Conservation (phyloP, 306 rosid species). For the Rosa lucieae region DNA sequence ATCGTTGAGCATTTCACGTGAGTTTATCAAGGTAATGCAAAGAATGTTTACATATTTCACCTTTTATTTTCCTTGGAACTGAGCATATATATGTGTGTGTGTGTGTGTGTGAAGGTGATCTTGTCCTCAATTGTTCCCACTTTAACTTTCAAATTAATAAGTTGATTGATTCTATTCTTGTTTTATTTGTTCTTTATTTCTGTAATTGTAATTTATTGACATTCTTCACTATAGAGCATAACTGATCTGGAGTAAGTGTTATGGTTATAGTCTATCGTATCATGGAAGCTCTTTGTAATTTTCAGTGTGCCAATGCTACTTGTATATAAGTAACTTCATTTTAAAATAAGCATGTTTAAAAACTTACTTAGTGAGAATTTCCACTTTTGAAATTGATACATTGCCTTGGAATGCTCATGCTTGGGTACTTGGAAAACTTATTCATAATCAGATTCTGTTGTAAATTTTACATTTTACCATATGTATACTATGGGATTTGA, state of each 20-base stretch:
- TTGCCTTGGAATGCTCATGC: neutral
- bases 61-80: neutral
- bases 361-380: neutral
- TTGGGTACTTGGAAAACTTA: neutral
- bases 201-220: too few species aligned
- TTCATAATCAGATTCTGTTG: neutral
- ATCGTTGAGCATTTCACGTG: slow-evolving; percentile 56
- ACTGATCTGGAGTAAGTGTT: neutral
- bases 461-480: neutral
- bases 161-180: neutral
- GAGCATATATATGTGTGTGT: neutral
- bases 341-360: neutral
- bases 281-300: slow-evolving; percentile 7
- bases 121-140: neutral
- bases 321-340: neutral
- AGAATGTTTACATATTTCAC: slow-evolving; percentile 3
- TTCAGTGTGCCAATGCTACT: neutral
- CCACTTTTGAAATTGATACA: slow-evolving; percentile 10
- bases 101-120: neutral
- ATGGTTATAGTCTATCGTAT: neutral
- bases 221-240: neutral
- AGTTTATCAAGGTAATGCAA: slow-evolving; percentile 65
- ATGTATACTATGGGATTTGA: neutral
- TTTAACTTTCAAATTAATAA: neutral
- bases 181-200: neutral